Percentiles rank a stretch among this genome's conserved stretches.
These are phyloP conservation scores for Halenospora varia DNA, from an alignment of 495 filamentous ascomycete species.

Conservation along the genomic window DNA sequence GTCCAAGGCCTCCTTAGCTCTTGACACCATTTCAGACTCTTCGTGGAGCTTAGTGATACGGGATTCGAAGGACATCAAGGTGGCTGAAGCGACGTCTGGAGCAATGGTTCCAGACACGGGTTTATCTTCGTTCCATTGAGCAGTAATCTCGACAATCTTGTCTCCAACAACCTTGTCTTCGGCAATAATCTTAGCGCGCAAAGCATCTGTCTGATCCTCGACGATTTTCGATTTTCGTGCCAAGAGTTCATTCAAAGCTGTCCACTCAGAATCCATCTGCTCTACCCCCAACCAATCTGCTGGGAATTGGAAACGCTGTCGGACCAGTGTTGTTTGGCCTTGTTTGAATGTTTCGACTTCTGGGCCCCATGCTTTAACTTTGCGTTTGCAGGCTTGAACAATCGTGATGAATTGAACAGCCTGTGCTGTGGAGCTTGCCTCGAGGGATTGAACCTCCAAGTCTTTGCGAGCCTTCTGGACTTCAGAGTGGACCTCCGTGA, in stretches of 20 bases:
- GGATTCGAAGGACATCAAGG: conserved; percentile 73
- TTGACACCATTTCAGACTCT: conserved; percentile 90
- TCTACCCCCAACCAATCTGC: conserved; percentile 91
- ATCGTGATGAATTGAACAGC: conserved; percentile 98
- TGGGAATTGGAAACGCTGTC: conserved; percentile 90
- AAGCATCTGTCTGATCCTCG: conserved; percentile 88
- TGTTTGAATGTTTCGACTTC: conserved; percentile 94
- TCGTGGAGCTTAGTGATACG: conserved; percentile 76
- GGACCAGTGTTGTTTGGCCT: conserved; percentile 82
- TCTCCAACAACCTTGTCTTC: conserved; percentile 87
- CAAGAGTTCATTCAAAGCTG: conserved; percentile 82
- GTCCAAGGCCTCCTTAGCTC: conserved; percentile 94
- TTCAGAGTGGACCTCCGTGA: conserved; percentile 84
- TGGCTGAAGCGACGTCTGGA: conserved; percentile 78
- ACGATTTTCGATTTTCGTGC: conserved; percentile 88
- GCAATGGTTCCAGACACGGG: conserved; percentile 91
- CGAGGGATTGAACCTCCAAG: conserved; percentile 83
- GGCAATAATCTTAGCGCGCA: conserved; percentile 91
- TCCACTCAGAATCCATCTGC: conserved; percentile 92
- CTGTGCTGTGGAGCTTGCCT: conserved; percentile 89
- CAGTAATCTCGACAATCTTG: conserved; percentile 78
- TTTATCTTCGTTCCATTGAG: conserved; percentile 91
- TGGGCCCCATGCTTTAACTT: conserved; percentile 88
- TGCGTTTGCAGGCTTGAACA: conserved; percentile 91
- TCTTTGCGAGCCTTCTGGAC: conserved; percentile 84